phyloP scores from a whole-genome alignment of 345 rosid genomes.

The Hevea brasiliensis region DNA sequence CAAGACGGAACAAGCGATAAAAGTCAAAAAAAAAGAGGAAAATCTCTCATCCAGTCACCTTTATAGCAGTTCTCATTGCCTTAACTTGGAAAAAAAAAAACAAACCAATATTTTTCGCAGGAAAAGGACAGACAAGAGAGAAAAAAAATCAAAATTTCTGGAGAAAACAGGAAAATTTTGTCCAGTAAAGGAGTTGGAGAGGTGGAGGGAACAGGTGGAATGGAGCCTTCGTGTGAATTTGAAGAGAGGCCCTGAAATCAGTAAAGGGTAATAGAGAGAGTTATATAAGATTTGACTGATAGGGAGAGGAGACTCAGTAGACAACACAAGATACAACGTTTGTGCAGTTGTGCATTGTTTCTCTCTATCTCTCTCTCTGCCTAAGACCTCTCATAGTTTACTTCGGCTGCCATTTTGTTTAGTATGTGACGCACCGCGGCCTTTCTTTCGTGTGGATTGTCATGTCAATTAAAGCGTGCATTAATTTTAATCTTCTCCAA shows the following conservation, averaged over 20 bases:
- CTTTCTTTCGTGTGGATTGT: background rate
- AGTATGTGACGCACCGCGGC: background rate
- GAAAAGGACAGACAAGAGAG: background rate
- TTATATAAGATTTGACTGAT: slow-evolving; percentile 17
- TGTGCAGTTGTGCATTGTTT: background rate
- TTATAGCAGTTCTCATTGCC: background rate
- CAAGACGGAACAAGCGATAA: background rate
- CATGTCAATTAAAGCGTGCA: background rate
- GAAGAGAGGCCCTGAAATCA: too few species aligned
- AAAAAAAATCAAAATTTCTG: slow-evolving; percentile 1
- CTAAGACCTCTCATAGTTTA: slow-evolving; percentile 14
- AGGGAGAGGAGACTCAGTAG: slow-evolving; percentile 5
- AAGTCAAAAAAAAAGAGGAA: background rate
- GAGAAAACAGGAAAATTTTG: background rate
- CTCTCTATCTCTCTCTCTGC: background rate
- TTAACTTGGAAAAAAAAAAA: slow-evolving; percentile 16
- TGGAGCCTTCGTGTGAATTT: slow-evolving; percentile 15
- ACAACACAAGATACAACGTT: slow-evolving; percentile 5
- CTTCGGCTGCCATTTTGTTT: slow-evolving; percentile 5
- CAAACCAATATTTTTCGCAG: slow-evolving; percentile 15
- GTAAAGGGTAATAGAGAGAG: too few species aligned
- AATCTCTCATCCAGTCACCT: background rate
- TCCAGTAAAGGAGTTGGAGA: background rate
- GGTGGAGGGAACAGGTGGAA: background rate
- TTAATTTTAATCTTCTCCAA: background rate